Base-by-base conservation (phyloP, 179 eudicot species). In the Heliamphora pulchella region DNA sequence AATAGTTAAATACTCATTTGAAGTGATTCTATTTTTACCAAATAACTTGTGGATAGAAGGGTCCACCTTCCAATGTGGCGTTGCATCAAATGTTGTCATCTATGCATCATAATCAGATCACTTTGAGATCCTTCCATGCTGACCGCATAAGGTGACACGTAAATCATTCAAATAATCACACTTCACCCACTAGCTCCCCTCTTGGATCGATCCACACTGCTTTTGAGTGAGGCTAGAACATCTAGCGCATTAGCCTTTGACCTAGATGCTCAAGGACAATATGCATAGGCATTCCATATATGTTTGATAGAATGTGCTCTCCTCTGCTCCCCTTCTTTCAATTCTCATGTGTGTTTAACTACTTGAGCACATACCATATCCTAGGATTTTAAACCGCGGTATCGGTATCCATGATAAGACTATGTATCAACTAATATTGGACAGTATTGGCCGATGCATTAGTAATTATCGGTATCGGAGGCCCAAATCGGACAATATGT, bases 71-170 rank as follows among this genome's bases (percentile, higher is more conserved):
- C 62, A 10, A 4, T 1, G 22, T 61, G 65, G 65, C 22, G 18
- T n/a, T 61, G 31, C 31, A 31, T 31, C 61, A 11, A 73, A 41
- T 51, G 46, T 31, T 73, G 61, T 44, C 62, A 31, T 8, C 31
- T 15, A 43, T 3, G 2, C 7, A 3, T 68, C 4, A 0, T 69
- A 2, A 8, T 71, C 22, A 71, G 39, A 71, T 48, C 11, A 10
- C 75, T 58, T 4, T 18, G 75, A 41, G 58, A n/a, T 72, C 75
- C 75, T 48, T 51, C 17, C 18, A 8, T 72, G 75, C 20, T 53
- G 46, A 71, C 57, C 18, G 7, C 62, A 53, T 31, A 46, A 73
- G 62, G 62, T 53, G 76, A 22, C n/a, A 73, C 61, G 11, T 20
- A 47, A 14, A 73, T 18, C 62, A 20, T 51, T 51, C 1, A 14